phyloP scores from a whole-genome alignment of 441 rosid species.

The Adansonia madagascariensis region DNA sequence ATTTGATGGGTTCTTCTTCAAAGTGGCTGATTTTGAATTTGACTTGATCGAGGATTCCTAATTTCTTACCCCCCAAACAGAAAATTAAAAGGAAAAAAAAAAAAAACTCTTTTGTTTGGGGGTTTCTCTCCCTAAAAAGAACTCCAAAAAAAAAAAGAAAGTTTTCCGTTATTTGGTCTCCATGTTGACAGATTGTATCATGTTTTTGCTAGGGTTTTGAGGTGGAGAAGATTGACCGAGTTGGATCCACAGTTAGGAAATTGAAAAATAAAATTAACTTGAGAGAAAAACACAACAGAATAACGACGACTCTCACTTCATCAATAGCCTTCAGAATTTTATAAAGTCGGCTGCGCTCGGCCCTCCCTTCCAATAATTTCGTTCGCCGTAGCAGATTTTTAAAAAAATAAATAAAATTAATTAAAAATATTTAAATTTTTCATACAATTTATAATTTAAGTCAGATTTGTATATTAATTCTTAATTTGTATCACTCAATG shows the following conservation, averaged over 20 bases:
- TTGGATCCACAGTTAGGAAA: neutral
- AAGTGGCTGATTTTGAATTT: neutral
- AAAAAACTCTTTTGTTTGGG: neutral
- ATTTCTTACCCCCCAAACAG: neutral
- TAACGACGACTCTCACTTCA: slow-evolving; percentile 25
- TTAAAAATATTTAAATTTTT: too few relatives aligned
- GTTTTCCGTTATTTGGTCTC: neutral
- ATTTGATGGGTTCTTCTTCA: slow-evolving; percentile 34
- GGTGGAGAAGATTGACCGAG: neutral
- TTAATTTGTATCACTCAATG: too few relatives aligned
- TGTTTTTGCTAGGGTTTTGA: slow-evolving; percentile 33
- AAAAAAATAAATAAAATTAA: too few relatives aligned
- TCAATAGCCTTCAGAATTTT: neutral
- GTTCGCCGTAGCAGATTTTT: too few relatives aligned
- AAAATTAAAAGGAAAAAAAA: too few relatives aligned
- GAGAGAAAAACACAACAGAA: neutral
- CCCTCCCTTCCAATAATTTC: too few relatives aligned
- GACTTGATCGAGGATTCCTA: neutral
- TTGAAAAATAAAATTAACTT: too few relatives aligned
- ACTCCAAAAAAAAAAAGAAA: neutral
- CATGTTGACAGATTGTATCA: neutral
- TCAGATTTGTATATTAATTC: too few relatives aligned
- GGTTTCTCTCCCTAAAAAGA: neutral
- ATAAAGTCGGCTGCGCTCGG: too few relatives aligned
- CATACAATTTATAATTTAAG: too few relatives aligned